Percentiles rank a stretch among this genome's conserved stretches.
Evolutionary conservation across 257 asterid genomes (phyloP).

Genomic region (Penstemon davidsonii): DNA sequence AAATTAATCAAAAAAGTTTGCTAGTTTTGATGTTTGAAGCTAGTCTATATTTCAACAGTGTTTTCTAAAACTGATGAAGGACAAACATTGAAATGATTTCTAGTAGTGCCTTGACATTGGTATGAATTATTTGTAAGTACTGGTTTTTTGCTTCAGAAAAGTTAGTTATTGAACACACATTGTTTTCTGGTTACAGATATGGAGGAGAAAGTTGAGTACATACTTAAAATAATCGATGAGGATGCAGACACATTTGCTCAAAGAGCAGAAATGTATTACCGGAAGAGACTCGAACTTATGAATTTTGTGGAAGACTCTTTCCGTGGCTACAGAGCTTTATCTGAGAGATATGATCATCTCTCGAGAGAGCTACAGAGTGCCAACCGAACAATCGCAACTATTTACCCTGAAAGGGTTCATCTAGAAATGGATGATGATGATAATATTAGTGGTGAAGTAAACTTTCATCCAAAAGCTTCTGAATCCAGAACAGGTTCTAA

Average conservation of each 20-base stretch:
- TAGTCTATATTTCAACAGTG: no score
- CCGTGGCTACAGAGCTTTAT: conserved; percentile 53
- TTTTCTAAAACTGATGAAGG: no score
- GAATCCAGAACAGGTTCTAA: no score
- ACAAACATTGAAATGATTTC: no score
- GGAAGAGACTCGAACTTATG: conserved; percentile 54
- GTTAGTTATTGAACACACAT: conserved; percentile 6
- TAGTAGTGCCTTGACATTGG: not conserved
- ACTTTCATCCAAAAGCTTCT: no score
- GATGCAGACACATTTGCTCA: conserved; percentile 57
- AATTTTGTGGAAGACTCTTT: conserved; percentile 53
- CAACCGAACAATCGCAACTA: conserved; percentile 48
- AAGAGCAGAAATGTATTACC: conserved; percentile 61
- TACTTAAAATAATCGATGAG: conserved; percentile 49
- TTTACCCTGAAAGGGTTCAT: conserved; percentile 45
- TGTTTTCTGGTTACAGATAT: conserved; percentile 37
- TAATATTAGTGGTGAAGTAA: conserved; percentile 20
- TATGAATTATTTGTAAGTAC: not conserved
- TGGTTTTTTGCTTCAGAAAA: not conserved
- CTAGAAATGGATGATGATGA: conserved; percentile 39
- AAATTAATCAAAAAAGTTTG: no score
- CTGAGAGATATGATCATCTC: conserved; percentile 58
- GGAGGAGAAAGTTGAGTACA: conserved; percentile 57
- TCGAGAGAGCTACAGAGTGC: conserved; percentile 57
- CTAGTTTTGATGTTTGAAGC: no score